A percentile compares a stretch with the other conserved stretches of the same genome.
Evolutionary conservation across 2,329 filamentous ascomycete species (phyloP).

Genomic region (Monosporascus sp.): DNA sequence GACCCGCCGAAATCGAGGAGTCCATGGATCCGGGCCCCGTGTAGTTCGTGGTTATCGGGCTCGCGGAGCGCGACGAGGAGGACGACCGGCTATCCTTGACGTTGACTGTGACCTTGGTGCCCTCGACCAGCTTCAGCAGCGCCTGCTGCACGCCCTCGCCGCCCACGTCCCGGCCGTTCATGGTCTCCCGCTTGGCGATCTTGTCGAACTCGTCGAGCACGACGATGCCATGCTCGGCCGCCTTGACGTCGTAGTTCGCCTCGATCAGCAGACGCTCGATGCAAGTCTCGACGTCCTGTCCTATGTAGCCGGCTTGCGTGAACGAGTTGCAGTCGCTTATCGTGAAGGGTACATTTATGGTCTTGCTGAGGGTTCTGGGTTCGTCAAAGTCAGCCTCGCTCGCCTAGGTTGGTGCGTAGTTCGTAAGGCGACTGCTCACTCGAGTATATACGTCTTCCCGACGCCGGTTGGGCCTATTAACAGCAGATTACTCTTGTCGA

Average conservation of each 20-base stretch:
- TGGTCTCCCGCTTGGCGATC: constrained; percentile 81
- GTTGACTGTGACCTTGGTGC: constrained; percentile 86
- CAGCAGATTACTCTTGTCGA: constrained; percentile 94
- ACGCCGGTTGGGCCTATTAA: constrained; percentile 89
- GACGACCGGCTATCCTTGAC: constrained; percentile 68
- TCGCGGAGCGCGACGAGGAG: constrained; percentile 40
- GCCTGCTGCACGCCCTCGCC: constrained; percentile 97
- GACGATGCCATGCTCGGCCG: constrained; percentile 87
- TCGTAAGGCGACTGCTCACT: constrained; percentile 37
- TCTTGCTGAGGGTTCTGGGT: constrained; percentile 78
- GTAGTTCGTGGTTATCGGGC: constrained; percentile 50
- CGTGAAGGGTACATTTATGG: constrained; percentile 91
- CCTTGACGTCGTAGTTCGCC: constrained; percentile 79
- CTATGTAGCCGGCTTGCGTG: constrained; percentile 95
- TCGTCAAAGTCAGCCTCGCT: not conserved
- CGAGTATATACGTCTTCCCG: constrained; percentile 90
- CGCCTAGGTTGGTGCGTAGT: not conserved
- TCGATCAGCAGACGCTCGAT: constrained; percentile 87
- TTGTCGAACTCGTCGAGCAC: constrained; percentile 98
- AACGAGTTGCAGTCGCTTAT: constrained; percentile 96
- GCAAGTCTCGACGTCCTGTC: constrained; percentile 94
- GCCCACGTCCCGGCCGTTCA: constrained; percentile 87
- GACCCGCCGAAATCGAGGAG: constrained; percentile 35
- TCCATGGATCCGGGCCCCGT: constrained; percentile 37
- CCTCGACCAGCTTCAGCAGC: constrained; percentile 90